phyloP scores from a whole-genome alignment of 108 stramenopile species.

The Cyclotella atomus region DNA sequence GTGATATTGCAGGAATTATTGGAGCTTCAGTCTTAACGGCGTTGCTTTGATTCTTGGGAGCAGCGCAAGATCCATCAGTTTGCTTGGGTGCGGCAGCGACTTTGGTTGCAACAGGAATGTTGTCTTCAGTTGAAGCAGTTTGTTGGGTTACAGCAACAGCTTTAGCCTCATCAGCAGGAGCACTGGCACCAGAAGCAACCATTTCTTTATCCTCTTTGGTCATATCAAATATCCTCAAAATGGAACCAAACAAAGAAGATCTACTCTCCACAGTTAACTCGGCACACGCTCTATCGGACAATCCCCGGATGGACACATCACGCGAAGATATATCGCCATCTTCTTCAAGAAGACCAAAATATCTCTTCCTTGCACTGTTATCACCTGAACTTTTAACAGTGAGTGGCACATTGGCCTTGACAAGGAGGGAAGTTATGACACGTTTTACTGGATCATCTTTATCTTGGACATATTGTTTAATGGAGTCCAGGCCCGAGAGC shows the following conservation, averaged over 20 bases:
- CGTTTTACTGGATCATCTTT: constrained; percentile 13
- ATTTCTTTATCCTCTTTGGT: constrained; percentile 11
- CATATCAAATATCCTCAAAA: constrained; percentile 45
- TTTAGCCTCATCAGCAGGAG: neutral
- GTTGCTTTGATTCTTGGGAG: neutral
- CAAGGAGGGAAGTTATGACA: constrained; percentile 30
- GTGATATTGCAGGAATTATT: neutral
- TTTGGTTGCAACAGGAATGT: no score
- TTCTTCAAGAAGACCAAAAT: constrained; percentile 10
- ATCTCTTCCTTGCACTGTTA: neutral
- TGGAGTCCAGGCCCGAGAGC: constrained; percentile 38
- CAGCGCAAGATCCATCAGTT: neutral
- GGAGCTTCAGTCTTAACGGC: neutral
- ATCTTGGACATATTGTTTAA: constrained; percentile 25
- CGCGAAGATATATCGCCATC: constrained; percentile 12
- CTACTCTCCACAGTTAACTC: constrained; percentile 40
- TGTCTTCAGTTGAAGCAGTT: neutral
- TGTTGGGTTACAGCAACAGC: neutral
- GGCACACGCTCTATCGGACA: constrained; percentile 49
- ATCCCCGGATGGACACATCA: constrained; percentile 48
- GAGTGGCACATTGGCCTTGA: constrained; percentile 13
- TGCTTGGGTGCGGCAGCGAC: neutral
- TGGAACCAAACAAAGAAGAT: constrained; percentile 43
- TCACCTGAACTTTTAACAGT: neutral
- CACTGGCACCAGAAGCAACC: neutral